A percentile compares a stretch with the other conserved stretches of the same genome.
Conservation (phyloP, 2,329 filamentous ascomycete genomes). For the Massarina eburnea region DNA sequence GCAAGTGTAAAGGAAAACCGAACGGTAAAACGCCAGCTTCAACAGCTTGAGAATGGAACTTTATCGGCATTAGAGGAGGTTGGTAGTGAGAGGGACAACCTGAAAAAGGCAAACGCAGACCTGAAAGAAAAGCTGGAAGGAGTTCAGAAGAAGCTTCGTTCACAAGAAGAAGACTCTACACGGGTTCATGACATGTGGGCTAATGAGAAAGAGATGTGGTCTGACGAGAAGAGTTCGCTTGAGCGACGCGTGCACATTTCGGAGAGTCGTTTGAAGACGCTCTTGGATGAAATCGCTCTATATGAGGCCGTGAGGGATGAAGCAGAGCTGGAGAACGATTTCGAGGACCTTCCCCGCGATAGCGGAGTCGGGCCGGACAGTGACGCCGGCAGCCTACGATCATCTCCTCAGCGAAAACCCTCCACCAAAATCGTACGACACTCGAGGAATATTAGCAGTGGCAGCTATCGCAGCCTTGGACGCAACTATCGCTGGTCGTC, state of each 20-base stretch:
- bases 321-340: conserved; percentile 56
- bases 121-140: conserved; percentile 75
- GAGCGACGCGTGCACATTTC: conserved; percentile 89
- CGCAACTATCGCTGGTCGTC: conserved; percentile 71
- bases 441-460: conserved; percentile 59
- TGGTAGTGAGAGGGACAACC: conserved; percentile 81
- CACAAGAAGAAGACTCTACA: conserved; percentile 80
- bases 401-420: conserved; percentile 56
- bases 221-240: conserved; percentile 75
- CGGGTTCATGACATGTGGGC: conserved; percentile 79
- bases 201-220: conserved; percentile 81
- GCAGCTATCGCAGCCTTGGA: conserved; percentile 53
- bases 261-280: conserved; percentile 78
- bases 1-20: conserved; percentile 73
- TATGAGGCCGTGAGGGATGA: conserved; percentile 56
- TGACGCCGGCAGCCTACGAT: conserved; percentile 72
- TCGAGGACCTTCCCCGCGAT: conserved; percentile 64
- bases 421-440: conserved; percentile 51
- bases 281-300: conserved; percentile 83
- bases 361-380: conserved; percentile 57
- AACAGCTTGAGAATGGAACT: conserved; percentile 83
- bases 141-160: conserved; percentile 74
- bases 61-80: conserved; percentile 83
- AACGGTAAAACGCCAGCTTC: conserved; percentile 80
- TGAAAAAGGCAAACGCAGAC: conserved; percentile 71